Base-by-base conservation (phyloP, 2,329 filamentous ascomycete species). In the Mycosphaerella arachidis region DNA sequence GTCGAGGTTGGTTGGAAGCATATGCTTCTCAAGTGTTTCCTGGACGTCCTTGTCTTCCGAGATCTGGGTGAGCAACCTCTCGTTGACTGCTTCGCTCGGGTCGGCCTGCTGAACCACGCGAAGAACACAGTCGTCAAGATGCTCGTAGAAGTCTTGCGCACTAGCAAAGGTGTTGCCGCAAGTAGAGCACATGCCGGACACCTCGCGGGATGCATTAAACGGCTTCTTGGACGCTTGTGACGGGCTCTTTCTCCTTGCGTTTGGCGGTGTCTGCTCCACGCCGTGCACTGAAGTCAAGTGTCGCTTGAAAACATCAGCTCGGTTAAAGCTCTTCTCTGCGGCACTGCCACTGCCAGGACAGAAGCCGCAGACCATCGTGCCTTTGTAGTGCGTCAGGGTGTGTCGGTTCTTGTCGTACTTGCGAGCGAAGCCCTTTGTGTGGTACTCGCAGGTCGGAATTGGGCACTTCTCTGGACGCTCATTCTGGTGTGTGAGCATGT, bases 391-490 rank as follows among this genome's bases (percentile, higher is more conserved):
- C 5, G 92, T 97, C 63, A 96, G 77, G 5, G 92, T 96, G 75
- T 97, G 92, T 48, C 92, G 82, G 77, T 96, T 96, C 82, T 96
- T 96, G 80, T 97, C 92, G 73, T 97, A 97, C 77, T 96, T 96
- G 68, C 92, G 84, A 10, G 92, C 92, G 72, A 97, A 97, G 4
- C 92, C 92, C 77, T 96, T 96, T 71, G 84, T 79, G 78, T 96
- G 88, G 76, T 96, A 97, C 71, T 96, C 91, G 79, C 92, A 97
- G 0, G 87, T 94, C 59, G 88, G 82, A 67, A 96, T 96, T 0
- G 92, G 92, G 77, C 92, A 97, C 79, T 97, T 97, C 73, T 96
- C 92, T 0, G 92, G 92, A 27, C 92, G 83, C 78, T 96, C 91
- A 60, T 86, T 89, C 76, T 94, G 90, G 75, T 97, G 92, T 0